These are phyloP conservation scores for Auriscalpium orientale DNA, from an alignment of 768 basidiomycete species.

Conservation along the genomic window DNA sequence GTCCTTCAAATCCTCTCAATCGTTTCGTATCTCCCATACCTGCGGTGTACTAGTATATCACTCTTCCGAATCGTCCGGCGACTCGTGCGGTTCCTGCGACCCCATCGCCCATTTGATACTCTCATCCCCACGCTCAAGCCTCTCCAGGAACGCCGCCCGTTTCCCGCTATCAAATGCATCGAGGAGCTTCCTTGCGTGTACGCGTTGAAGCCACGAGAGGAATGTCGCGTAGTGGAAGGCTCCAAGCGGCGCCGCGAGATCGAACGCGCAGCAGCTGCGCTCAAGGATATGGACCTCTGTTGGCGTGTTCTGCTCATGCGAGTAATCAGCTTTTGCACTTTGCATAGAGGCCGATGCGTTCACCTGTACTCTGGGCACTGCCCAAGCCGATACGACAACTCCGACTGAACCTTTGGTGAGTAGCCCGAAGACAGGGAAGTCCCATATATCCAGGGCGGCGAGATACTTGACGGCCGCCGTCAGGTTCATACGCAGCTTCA, in stretches of 20 bases:
- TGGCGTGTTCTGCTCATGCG: background rate
- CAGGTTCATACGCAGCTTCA: background rate
- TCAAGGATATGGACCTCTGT: background rate
- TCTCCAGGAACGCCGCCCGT: background rate
- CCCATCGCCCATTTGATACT: background rate
- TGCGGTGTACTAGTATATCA: no score
- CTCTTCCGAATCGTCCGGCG: no score
- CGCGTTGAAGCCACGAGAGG: background rate
- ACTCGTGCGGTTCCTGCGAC: no score
- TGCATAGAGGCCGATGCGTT: background rate
- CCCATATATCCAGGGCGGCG: background rate
- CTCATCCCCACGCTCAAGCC: background rate
- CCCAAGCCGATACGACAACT: no score
- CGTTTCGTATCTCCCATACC: no score
- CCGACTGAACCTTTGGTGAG: background rate
- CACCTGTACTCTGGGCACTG: background rate
- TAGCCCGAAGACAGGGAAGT: constrained; percentile 6
- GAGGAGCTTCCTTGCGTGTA: background rate
- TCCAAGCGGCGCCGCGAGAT: background rate
- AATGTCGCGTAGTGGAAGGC: background rate
- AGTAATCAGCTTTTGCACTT: background rate
- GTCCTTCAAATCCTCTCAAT: no score
- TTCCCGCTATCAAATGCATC: background rate
- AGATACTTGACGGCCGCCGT: background rate
- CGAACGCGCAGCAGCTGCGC: background rate